Evolutionary conservation across 441 rosid species (phyloP).

Genomic region (Metrosideros polymorpha): DNA sequence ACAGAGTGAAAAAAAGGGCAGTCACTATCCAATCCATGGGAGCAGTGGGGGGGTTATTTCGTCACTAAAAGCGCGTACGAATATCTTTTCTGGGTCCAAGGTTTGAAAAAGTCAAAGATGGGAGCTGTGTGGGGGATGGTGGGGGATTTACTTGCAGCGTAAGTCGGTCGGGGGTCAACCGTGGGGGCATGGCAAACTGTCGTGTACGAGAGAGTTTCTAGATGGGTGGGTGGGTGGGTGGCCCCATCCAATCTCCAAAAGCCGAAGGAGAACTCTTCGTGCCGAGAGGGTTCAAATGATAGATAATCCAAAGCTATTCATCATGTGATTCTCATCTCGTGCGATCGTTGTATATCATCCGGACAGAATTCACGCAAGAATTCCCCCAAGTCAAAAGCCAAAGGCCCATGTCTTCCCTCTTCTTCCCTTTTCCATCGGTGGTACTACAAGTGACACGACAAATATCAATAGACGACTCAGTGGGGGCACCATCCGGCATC

Average conservation of each 20-base stretch:
- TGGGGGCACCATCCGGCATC: too few relatives aligned
- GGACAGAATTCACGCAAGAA: neutral
- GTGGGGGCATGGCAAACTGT: neutral
- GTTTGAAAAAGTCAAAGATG: conserved; percentile 33
- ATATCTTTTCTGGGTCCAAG: neutral
- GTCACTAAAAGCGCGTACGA: neutral
- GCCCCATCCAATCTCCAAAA: neutral
- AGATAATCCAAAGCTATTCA: too few relatives aligned
- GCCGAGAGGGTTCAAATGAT: too few relatives aligned
- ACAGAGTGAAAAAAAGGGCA: neutral
- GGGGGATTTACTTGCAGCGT: conserved; percentile 12
- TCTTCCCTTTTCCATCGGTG: neutral
- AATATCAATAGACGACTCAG: too few relatives aligned
- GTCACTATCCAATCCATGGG: neutral
- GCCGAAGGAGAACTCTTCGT: too few relatives aligned
- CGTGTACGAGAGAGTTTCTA: neutral
- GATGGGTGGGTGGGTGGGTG: neutral
- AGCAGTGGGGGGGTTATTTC: neutral
- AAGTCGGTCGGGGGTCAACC: conserved; percentile 15
- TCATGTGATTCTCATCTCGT: neutral
- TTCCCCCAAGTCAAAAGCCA: too few relatives aligned
- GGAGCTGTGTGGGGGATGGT: neutral
- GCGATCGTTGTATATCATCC: neutral
- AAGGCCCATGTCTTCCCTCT: too few relatives aligned
- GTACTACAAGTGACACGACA: neutral